Conservation (phyloP, 177 flowering plant species). For the Vitis hybrid region DNA sequence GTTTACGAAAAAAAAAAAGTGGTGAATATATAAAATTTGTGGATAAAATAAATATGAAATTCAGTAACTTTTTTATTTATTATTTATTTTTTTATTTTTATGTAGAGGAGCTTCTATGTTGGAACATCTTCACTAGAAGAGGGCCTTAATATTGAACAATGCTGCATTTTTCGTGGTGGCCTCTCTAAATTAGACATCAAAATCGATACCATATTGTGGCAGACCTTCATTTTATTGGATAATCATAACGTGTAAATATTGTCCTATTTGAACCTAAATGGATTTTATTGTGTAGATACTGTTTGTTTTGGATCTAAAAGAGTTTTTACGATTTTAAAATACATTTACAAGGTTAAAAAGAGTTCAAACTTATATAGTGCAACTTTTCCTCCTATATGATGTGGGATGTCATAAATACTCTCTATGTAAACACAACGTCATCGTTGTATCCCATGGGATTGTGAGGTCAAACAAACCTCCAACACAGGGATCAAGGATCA, state of each 20-base stretch:
- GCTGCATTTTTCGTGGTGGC: constrained; percentile 64
- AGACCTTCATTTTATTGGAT: constrained; percentile 47
- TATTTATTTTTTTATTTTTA: too few species aligned
- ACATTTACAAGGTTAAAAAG: too few species aligned
- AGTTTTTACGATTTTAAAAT: rapidly evolving
- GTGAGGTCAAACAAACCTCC: too few species aligned
- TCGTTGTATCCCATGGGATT: too few species aligned
- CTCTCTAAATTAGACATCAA: constrained; percentile 34
- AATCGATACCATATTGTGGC: constrained; percentile 43
- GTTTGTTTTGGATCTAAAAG: rapidly evolving
- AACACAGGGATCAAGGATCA: too few species aligned
- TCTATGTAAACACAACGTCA: too few species aligned
- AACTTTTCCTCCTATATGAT: constrained; percentile 1
- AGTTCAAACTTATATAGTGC: constrained; percentile 51
- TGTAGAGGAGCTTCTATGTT: background rate
- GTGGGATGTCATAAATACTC: too few species aligned
- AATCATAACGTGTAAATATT: constrained; percentile 34
- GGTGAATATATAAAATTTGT: too few species aligned
- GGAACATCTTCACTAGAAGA: too few species aligned
- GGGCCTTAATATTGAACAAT: constrained; percentile 15
- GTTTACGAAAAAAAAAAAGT: too few species aligned
- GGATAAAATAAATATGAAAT: too few species aligned
- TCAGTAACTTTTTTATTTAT: too few species aligned
- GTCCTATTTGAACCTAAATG: constrained; percentile 1
- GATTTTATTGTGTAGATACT: rapidly evolving